These are phyloP conservation scores for Filobasidium floriforme DNA, from an alignment of 768 basidiomycete species.

Conservation along the genomic window DNA sequence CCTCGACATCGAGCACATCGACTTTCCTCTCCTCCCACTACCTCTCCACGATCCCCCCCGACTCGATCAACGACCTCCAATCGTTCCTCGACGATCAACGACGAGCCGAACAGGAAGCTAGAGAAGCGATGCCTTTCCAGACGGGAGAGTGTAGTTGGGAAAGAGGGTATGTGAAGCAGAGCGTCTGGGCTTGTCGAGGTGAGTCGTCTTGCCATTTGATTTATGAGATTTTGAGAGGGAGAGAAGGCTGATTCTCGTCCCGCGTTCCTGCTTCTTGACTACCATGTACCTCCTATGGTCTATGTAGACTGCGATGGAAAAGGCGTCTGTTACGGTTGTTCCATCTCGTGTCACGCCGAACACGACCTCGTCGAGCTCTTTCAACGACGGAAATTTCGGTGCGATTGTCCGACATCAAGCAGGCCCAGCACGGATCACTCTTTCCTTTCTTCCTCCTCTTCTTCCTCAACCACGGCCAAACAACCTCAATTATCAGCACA, in stretches of 20 bases:
- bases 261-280: background rate
- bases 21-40: slow-evolving; percentile 11
- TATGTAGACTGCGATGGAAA: slow-evolving; percentile 35
- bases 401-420: slow-evolving; percentile 40
- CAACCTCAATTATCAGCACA: too few relatives aligned
- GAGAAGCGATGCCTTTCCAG: slow-evolving; percentile 37
- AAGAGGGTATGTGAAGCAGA: slow-evolving; percentile 37
- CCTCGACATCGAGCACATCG: background rate
- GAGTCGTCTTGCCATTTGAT: slow-evolving; percentile 16
- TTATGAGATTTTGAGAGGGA: background rate
- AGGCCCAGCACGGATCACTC: slow-evolving; percentile 6
- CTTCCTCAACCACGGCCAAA: slow-evolving; percentile 16
- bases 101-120: slow-evolving; percentile 37
- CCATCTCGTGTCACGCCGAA: slow-evolving; percentile 43
- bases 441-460: slow-evolving; percentile 9
- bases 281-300: background rate
- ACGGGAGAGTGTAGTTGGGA: slow-evolving; percentile 39
- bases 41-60: slow-evolving; percentile 22
- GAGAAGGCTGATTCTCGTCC: background rate
- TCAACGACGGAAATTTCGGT: slow-evolving; percentile 35
- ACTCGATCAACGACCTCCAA: slow-evolving; percentile 33
- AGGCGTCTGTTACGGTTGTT: slow-evolving; percentile 44
- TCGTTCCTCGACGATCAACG: slow-evolving; percentile 31
- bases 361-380: slow-evolving; percentile 43
- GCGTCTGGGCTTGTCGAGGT: slow-evolving; percentile 41